Conservation (phyloP, 2,329 filamentous ascomycete species). For the Hansfordia pulvinata region DNA sequence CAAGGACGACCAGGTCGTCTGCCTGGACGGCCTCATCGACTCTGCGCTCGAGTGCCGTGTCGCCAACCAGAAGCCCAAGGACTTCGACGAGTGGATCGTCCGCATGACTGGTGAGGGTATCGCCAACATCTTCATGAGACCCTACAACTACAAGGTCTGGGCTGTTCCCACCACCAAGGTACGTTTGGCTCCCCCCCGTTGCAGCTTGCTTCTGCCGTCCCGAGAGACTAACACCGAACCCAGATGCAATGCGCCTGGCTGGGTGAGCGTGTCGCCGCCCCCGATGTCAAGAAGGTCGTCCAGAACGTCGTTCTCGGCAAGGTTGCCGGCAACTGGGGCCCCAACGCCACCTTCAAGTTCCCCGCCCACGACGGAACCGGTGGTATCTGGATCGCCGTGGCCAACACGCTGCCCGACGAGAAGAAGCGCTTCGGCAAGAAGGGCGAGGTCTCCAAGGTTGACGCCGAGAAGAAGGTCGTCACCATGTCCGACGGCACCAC, state of each 20-base stretch:
- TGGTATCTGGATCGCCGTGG: conserved; percentile 97
- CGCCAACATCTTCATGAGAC: conserved; percentile 94
- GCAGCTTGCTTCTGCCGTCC: not conserved
- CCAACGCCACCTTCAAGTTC: conserved; percentile 97
- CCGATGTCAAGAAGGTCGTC: conserved; percentile 85
- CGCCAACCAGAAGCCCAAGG: conserved; percentile 79
- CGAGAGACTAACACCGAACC: conserved; percentile 1
- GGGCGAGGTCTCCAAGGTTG: conserved; percentile 73
- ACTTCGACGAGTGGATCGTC: conserved; percentile 98
- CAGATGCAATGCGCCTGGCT: conserved; percentile 99
- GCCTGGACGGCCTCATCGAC: conserved; percentile 92
- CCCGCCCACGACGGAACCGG: conserved; percentile 90
- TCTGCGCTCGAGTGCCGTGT: conserved; percentile 79
- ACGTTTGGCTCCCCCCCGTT: conserved; percentile 17
- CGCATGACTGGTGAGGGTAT: conserved; percentile 82
- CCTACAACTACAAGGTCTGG: conserved; percentile 99
- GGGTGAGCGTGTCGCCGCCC: conserved; percentile 93
- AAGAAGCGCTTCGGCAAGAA: conserved; percentile 84
- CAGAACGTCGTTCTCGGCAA: conserved; percentile 94
- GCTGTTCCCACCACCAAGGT: conserved; percentile 95
- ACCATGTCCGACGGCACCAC: conserved; percentile 74
- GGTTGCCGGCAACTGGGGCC: conserved; percentile 93
- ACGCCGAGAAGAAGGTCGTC: conserved; percentile 74
- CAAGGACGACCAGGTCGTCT: conserved; percentile 92
- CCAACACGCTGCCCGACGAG: conserved; percentile 80